Percentiles rank a stretch among this genome's conserved stretches.
phyloP scores from a whole-genome alignment of 768 basidiomycete genomes.

The Candolleomyces aberdarensis region DNA sequence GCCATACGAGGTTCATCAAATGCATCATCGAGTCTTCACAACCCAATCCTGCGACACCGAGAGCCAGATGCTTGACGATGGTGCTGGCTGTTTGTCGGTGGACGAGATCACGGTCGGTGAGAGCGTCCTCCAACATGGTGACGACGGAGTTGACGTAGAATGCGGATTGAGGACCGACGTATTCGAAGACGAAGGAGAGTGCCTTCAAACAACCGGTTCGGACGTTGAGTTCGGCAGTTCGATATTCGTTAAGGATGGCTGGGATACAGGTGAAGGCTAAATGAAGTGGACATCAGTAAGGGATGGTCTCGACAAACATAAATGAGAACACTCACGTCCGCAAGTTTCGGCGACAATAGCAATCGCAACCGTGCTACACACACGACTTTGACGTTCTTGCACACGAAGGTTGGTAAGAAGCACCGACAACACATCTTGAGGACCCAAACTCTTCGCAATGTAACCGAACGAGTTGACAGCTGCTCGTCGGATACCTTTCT shows the following conservation, averaged over 20 bases:
- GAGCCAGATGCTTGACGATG: constrained; percentile 96
- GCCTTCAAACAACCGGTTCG: constrained; percentile 99
- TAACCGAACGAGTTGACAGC: constrained; percentile 99
- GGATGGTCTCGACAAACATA: background rate
- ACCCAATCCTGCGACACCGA: constrained; percentile 95
- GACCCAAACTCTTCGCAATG: constrained; percentile 98
- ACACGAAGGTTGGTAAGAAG: constrained; percentile 95
- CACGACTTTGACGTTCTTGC: constrained; percentile 98
- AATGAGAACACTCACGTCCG: constrained; percentile 49
- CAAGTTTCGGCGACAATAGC: constrained; percentile 94
- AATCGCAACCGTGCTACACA: constrained; percentile 97
- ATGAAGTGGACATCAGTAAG: constrained; percentile 8
- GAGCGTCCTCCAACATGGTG: constrained; percentile 96
- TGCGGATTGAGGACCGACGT: constrained; percentile 93
- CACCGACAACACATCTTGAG: constrained; percentile 95
- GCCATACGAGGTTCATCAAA: constrained; percentile 98
- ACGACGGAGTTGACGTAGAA: constrained; percentile 98
- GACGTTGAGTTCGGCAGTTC: constrained; percentile 97
- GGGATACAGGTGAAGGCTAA: constrained; percentile 97
- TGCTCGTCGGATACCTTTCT: constrained; percentile 97
- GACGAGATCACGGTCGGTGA: constrained; percentile 97
- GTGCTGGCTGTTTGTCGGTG: constrained; percentile 98
- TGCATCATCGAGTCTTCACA: constrained; percentile 98
- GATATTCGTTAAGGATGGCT: constrained; percentile 97
- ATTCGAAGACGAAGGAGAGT: constrained; percentile 98